Evolutionary conservation across 192 early-diverging fungal genomes (phyloP).

Genomic region (Backusella tuberculispora): DNA sequence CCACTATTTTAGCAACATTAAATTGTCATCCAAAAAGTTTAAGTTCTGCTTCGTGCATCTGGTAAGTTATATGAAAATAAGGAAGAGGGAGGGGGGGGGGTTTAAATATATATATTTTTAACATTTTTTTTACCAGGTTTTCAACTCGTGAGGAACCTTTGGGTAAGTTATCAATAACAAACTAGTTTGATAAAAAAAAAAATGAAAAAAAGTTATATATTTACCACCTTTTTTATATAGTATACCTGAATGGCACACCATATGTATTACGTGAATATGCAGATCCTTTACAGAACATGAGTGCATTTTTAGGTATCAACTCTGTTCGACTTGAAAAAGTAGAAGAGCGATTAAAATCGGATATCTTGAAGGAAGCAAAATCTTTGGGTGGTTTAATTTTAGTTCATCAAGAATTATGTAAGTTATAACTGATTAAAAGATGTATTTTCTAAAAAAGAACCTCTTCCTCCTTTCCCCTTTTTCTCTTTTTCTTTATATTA

Average conservation of each 20-base stretch:
- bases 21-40: conserved; percentile 48
- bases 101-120: neutral
- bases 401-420: conserved; percentile 61
- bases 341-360: conserved; percentile 61
- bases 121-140: conserved; percentile 29
- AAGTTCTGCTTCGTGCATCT: conserved; percentile 29
- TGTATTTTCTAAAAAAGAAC: neutral
- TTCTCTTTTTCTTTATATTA: too few species aligned
- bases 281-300: conserved; percentile 57
- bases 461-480: too few species aligned
- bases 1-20: conserved; percentile 57
- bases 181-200: neutral
- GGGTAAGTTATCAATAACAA: conserved; percentile 8
- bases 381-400: conserved; percentile 55
- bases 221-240: conserved; percentile 32
- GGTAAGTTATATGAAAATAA: conserved; percentile 23
- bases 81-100: too few species aligned
- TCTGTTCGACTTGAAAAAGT: conserved; percentile 57
- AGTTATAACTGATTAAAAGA: neutral
- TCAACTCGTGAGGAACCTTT: conserved; percentile 46
- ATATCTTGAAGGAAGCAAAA: conserved; percentile 54
- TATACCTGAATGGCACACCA: conserved; percentile 63
- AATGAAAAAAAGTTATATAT: neutral
- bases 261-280: conserved; percentile 61
- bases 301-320: conserved; percentile 57